Evolutionary conservation across 2,329 filamentous ascomycete species (phyloP), one percentile per base, ranked within the genome.

Genomic region (Sclerotinia sclerotiorum): DNA sequence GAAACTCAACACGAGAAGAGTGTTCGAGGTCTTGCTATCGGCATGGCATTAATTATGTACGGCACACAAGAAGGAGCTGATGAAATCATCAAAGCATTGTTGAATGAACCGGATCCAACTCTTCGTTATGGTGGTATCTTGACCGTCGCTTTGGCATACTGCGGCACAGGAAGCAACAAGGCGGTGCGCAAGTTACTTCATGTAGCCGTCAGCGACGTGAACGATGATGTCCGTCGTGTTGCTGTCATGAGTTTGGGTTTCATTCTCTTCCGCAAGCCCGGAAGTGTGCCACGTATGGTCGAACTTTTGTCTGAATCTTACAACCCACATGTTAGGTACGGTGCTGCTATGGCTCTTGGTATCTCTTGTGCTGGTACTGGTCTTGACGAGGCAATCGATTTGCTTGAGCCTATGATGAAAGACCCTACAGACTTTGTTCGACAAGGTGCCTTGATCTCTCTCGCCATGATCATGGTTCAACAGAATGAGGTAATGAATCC

Each of bases 1-100:
- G 95, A 99, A 74, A 99, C 95, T 0, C 94, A 96, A 71, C 95
- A 99, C 81, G 95, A 99, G 83, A 99, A 99, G 86, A 98, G 97
- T 77, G 93, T 99, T 32, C 93, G 95, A 62, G 95, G 95, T 78
- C 87, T 97, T 69, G 94, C 95, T 44, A 87, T 99, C 73, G 95
- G 95, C 69, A 98, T 99, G 93, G 93, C 95, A 15, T 84, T 99
- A 69, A 97, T 99, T 82, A 98, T 98, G 94, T 99, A 95, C 75
- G 93, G 91, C 60, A 91, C 93, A 70, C 94, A 98, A 81, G 95
- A 99, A 80, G 90, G 90, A 72, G 95, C 95, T 17, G 95, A 99
- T 79, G 91, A 95, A 76, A 87, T 98, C 74, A 96, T 99, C 73
- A 94, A 97, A 77, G 93, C 92, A 60, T 88, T 99, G 2, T 85